Evolutionary conservation across 495 filamentous ascomycete genomes (phyloP).

Genomic region (Xanthoparmelia taractica): DNA sequence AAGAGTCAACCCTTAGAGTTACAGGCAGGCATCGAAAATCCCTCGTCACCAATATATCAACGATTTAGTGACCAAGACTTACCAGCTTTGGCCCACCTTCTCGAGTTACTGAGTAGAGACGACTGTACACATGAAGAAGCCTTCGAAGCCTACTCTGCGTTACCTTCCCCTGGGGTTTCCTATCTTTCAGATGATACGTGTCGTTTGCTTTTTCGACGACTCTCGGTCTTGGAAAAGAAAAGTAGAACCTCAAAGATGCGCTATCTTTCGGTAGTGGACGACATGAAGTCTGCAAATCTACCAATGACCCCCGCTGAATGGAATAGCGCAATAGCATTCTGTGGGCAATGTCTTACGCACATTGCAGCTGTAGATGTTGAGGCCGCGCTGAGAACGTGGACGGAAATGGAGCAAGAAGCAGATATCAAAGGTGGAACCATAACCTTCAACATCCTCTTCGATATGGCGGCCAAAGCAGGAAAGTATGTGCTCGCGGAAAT

Average conservation of each 20-base stretch:
- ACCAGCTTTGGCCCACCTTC: conserved; percentile 34
- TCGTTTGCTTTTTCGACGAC: conserved; percentile 55
- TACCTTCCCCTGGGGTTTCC: conserved; percentile 59
- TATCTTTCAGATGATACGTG: conserved; percentile 52
- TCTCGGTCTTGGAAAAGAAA: conserved; percentile 56
- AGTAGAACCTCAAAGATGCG: conserved; percentile 58
- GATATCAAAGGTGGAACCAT: conserved; percentile 55
- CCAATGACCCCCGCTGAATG: conserved; percentile 61
- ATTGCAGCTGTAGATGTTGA: conserved; percentile 58
- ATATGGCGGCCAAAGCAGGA: conserved; percentile 73
- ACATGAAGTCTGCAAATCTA: conserved; percentile 62
- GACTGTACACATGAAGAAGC: conserved; percentile 46
- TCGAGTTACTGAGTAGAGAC: conserved; percentile 36
- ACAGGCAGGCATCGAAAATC: not conserved
- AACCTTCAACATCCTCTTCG: conserved; percentile 89
- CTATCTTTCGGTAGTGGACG: conserved; percentile 75
- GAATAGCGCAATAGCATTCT: conserved; percentile 75
- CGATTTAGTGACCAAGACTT: not conserved
- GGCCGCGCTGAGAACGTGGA: conserved; percentile 72
- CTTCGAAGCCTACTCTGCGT: conserved; percentile 51
- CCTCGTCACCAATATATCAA: not conserved
- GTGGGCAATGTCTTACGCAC: conserved; percentile 57
- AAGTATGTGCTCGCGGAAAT: conserved; percentile 78
- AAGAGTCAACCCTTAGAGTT: not conserved
- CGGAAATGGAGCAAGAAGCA: conserved; percentile 73